These are phyloP conservation scores for Actinidia chinensis DNA, from an alignment of 179 eudicot species.

Conservation along the genomic window DNA sequence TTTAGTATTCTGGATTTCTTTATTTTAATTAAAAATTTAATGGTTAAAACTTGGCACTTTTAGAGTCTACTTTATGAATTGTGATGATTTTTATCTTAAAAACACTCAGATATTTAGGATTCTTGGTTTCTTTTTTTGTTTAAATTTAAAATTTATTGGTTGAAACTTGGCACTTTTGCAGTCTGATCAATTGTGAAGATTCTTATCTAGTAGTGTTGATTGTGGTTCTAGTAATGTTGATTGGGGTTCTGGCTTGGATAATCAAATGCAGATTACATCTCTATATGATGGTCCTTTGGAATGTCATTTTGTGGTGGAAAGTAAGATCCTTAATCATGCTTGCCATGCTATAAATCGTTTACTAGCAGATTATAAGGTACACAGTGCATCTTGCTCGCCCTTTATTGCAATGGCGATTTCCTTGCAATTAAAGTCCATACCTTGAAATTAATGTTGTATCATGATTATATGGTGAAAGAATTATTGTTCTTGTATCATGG, in stretches of 20 bases:
- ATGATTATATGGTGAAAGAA: too few relatives aligned
- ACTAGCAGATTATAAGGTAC: too few relatives aligned
- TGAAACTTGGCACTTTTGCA: not conserved
- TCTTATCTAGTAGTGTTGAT: not conserved
- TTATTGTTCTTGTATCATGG: too few relatives aligned
- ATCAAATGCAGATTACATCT: constrained; percentile 5
- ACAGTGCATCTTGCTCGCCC: too few relatives aligned
- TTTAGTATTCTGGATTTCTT: constrained; percentile 8
- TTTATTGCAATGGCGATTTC: too few relatives aligned
- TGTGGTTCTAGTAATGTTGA: not conserved
- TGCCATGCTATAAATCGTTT: too few relatives aligned
- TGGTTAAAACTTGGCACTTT: not conserved
- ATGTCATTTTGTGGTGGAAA: constrained; percentile 8
- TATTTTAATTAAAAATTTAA: not conserved
- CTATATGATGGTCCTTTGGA: constrained; percentile 11
- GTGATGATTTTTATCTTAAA: too few relatives aligned
- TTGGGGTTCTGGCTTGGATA: not conserved
- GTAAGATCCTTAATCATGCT: constrained; percentile 10
- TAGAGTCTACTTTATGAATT: too few relatives aligned
- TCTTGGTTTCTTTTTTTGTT: too few relatives aligned
- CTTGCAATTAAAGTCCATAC: too few relatives aligned
- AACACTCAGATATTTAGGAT: too few relatives aligned
- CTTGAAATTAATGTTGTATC: too few relatives aligned
- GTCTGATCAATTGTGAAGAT: not conserved
- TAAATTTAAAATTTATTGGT: not conserved